Evolutionary conservation across 441 rosid species (phyloP), one percentile per base, ranked within the genome.

Genomic region (Arabidopsis lyrata): DNA sequence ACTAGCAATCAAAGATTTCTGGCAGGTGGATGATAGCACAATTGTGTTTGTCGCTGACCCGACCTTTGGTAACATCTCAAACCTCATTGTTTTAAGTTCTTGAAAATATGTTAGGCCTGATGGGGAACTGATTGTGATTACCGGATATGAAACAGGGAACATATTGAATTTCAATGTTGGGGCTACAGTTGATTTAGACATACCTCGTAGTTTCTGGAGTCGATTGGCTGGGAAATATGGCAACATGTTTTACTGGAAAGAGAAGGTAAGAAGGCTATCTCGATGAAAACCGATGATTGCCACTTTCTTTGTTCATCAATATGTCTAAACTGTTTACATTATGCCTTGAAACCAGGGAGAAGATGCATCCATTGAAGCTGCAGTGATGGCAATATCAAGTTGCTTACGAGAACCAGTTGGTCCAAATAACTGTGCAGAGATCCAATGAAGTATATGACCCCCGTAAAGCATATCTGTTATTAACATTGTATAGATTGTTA

Each of bases 11-110:
- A 86, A 79, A 77, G 96, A 92, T 53, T 90, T 83, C 50, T 91
- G 99, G 96, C 83, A 84, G 61, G 94, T 95, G 48, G 99, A 92
- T 80, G 97, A 92, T 82, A 81, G 77, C 72, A 95, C 99, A 5
- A 80, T 90, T 48, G 93, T 92, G 49, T 95, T 95, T 71, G 97
- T 95, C n/a, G 92, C 97, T 55, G 97, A 95, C 73, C 97, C 96
- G 10, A 89, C 91, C 63, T 95, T 95, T 73, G 97, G 99, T 95
- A 86, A 77, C 47, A 27, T 31, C 29, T 2, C 1, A 54, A 52
- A 58, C 62, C 44, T 61, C 32, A 34, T 42, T 60, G 31, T 50
- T 3, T 27, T 64, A 3, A 11, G 29, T 56, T 41, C 42, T 50
- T 52, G 41, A 89, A 55, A 89, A 86, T 22, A 3, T 22, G 24